Conservation (phyloP, 805 yeast genomes). For the Barnettozyma siamensis region DNA sequence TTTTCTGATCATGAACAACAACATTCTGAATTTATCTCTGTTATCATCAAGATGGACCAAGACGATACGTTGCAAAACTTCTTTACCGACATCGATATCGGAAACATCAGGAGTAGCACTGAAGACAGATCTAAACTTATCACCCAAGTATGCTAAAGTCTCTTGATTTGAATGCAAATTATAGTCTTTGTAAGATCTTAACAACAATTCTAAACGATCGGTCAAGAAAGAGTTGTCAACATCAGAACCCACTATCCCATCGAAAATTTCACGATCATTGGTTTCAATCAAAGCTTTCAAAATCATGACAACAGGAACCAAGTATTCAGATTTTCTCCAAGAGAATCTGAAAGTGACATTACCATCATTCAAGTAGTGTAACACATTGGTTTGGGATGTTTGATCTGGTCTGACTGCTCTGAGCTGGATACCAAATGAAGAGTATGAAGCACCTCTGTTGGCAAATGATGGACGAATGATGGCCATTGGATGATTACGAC, state of each 20-base stretch:
- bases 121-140: slow-evolving; percentile 90
- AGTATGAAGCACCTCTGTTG: slow-evolving; percentile 88
- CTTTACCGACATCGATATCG: slow-evolving; percentile 87
- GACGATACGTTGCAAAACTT: slow-evolving; percentile 76
- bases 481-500: slow-evolving; percentile 98
- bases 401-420: slow-evolving; percentile 95
- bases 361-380: slow-evolving; percentile 93
- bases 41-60: slow-evolving; percentile 77
- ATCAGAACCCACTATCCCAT: slow-evolving; percentile 92
- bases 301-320: slow-evolving; percentile 90
- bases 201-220: slow-evolving; percentile 91
- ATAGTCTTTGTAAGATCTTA: slow-evolving; percentile 83
- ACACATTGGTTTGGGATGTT: slow-evolving; percentile 95
- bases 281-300: slow-evolving; percentile 86
- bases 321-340: slow-evolving; percentile 94
- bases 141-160: slow-evolving; percentile 92
- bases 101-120: slow-evolving; percentile 83
- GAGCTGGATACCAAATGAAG: slow-evolving; percentile 88
- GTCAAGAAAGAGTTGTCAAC: slow-evolving; percentile 85
- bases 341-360: slow-evolving; percentile 94
- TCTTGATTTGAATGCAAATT: slow-evolving; percentile 74
- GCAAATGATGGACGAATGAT: slow-evolving; percentile 90
- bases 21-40: slow-evolving; percentile 78
- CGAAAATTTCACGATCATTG: slow-evolving; percentile 91
- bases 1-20: slow-evolving; percentile 92